Base-by-base conservation (phyloP, 2,329 filamentous ascomycete genomes). In the Fusarium humuli region DNA sequence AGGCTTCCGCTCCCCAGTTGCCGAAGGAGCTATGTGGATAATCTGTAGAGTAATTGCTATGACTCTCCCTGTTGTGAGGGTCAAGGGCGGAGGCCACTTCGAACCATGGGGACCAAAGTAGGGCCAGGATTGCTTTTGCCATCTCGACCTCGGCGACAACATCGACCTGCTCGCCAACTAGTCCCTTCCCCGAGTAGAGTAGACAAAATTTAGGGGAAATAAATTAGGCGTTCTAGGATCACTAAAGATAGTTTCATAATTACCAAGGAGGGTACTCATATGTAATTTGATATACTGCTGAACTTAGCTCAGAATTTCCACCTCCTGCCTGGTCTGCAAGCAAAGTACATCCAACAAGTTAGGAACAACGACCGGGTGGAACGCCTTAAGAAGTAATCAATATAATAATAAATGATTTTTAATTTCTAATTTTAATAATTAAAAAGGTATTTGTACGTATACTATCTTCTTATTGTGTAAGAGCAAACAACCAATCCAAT, bases 311-410 rank as follows among this genome's bases (percentile, higher is more conserved):
- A 91, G 79, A 0, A 86, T 83, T 0, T 72, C 29, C 83, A 92
- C 84, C 12, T 89, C 84, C 3, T 71, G 44, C 2, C 78, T 67
- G 0, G 75, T 77, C 1, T 84, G 77, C 0, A 92, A 69, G 6
- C 88, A 85, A 0, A 92, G 78, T 5, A 83, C 79, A 70, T 91
- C 83, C 2, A 92, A 77, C 0, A 86, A 72, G 5, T 84, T 79
- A 0, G 84, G 77, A 0, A 76, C 67, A 48, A 92, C 86, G 1
- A 81, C 78, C 0, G 89, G 86, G 14, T 85, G 80, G 55, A 85
- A 90, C 0, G 86, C 77, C 0, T 50, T 30, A 0, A 92, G 76
- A 0, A 91, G 74, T 0, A 29, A 29, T 29, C 11, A 29, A 29
- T 29, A 29, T 29, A 29, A 11, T 11, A 11, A 29, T 5, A 29